A percentile compares a stretch with the other conserved stretches of the same genome.
These are phyloP conservation scores for Periconia sp. DNA, from an alignment of 2,329 filamentous ascomycete genomes.

Conservation along the genomic window DNA sequence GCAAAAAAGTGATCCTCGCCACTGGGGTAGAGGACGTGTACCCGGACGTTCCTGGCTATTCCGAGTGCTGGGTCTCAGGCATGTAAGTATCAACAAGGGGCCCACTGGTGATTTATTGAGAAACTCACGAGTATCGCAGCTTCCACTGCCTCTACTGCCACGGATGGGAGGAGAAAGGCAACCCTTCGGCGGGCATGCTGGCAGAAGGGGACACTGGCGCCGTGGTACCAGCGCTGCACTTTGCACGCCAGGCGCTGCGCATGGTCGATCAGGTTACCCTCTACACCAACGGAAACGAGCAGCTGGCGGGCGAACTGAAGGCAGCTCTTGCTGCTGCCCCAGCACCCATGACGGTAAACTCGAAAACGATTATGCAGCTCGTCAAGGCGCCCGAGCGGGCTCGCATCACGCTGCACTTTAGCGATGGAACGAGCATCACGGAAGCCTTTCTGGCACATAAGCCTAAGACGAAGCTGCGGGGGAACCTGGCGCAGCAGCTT, in stretches of 20 bases:
- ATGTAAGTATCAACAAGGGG: background rate
- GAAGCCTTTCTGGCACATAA: constrained; percentile 11
- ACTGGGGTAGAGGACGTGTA: constrained; percentile 54
- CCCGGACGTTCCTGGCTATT: constrained; percentile 52
- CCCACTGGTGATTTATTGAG: background rate
- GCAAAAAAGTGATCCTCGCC: constrained; percentile 56
- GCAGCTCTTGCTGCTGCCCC: background rate
- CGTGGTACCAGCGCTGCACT: background rate
- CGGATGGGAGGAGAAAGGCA: constrained; percentile 3
- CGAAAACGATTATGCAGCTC: constrained; percentile 28
- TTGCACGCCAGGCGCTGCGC: constrained; percentile 1
- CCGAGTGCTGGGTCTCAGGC: constrained; percentile 2
- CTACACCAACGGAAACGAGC: constrained; percentile 54
- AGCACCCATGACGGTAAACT: constrained; percentile 42
- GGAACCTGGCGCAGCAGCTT: constrained; percentile 48
- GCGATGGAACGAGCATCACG: constrained; percentile 35
- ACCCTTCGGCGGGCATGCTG: background rate
- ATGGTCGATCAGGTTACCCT: constrained; percentile 47
- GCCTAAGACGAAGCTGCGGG: constrained; percentile 33
- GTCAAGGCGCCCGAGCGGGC: constrained; percentile 25
- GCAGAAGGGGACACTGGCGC: background rate
- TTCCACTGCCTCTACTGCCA: constrained; percentile 8
- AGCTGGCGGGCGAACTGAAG: constrained; percentile 25
- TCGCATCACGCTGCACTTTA: constrained; percentile 43
- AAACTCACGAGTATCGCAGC: background rate